Percentiles rank a stretch among this genome's conserved stretches.
Evolutionary conservation across 768 basidiomycete species (phyloP).

Genomic region (Lentinula boryana): DNA sequence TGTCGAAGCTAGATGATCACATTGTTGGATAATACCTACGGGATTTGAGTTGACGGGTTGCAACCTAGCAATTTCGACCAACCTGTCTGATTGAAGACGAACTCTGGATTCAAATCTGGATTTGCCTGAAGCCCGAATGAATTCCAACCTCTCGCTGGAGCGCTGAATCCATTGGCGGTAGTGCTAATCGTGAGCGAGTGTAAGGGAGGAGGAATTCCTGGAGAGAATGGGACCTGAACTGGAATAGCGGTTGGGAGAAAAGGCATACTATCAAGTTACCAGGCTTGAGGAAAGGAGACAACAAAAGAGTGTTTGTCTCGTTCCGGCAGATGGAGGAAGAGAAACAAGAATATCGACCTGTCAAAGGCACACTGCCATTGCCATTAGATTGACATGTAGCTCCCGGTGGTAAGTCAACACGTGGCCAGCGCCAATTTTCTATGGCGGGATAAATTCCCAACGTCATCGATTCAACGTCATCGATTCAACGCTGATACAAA

Average conservation of each 20-base stretch:
- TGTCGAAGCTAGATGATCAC: conserved; percentile 6
- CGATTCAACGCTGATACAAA: no score
- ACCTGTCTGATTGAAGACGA: conserved; percentile 4
- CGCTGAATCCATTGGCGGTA: conserved; percentile 5
- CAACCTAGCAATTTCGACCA: not conserved
- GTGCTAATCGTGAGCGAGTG: conserved; percentile 3
- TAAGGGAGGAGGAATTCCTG: not conserved
- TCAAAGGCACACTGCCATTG: not conserved
- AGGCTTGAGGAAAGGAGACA: not conserved
- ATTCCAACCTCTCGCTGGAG: conserved; percentile 8
- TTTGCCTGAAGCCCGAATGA: conserved; percentile 8
- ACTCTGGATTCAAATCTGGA: not conserved
- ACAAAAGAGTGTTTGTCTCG: not conserved
- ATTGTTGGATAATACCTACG: conserved; percentile 1
- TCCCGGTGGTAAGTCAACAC: not conserved
- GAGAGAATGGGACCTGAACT: not conserved
- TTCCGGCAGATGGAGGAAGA: not conserved
- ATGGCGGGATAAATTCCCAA: no score
- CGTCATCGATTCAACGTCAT: no score
- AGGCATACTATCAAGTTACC: not conserved
- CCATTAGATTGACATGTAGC: not conserved
- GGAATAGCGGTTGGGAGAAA: not conserved
- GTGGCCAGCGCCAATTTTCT: no score
- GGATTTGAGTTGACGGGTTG: not conserved
- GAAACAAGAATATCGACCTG: not conserved